Evolutionary conservation across 2,329 filamentous ascomycete species (phyloP).

Genomic region (Colletotrichum higginsianum): DNA sequence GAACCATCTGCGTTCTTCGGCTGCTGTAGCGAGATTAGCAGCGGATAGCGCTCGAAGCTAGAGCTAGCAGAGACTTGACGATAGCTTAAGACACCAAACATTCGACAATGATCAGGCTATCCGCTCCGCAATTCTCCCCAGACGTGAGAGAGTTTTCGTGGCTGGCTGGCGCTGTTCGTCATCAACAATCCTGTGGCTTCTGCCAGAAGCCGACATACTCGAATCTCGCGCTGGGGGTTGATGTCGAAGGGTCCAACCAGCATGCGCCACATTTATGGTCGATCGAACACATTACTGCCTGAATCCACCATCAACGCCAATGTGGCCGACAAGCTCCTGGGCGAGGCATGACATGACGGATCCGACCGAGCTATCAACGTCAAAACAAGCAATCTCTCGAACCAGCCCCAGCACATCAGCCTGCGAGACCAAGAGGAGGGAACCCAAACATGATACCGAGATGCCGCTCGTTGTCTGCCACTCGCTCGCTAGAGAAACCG

Average conservation of each 20-base stretch:
- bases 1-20: conserved; percentile 56
- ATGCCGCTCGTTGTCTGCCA: background rate
- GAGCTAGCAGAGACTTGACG: conserved; percentile 78
- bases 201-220: conserved; percentile 8
- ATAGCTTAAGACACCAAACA: conserved; percentile 76
- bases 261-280: conserved; percentile 9
- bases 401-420: background rate
- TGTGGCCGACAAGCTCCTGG: background rate
- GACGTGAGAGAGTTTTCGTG: conserved; percentile 49
- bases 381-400: conserved; percentile 6
- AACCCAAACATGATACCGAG: background rate
- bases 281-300: background rate
- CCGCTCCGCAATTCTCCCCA: conserved; percentile 57
- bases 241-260: conserved; percentile 16
- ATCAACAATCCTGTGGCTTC: conserved; percentile 29
- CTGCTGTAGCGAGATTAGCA: conserved; percentile 69
- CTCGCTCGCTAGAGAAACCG: background rate
- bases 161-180: conserved; percentile 45
- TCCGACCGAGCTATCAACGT: background rate
- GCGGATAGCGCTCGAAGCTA: conserved; percentile 74
- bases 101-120: conserved; percentile 62
- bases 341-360: conserved; percentile 6
- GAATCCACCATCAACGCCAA: conserved; percentile 2
- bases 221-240: conserved; percentile 18
- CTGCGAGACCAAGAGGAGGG: background rate